A percentile compares a stretch with the other conserved stretches of the same genome.
These are phyloP conservation scores for Pseudoperonospora humuli DNA, from an alignment of 352 stramenopile species.

Conservation along the genomic window DNA sequence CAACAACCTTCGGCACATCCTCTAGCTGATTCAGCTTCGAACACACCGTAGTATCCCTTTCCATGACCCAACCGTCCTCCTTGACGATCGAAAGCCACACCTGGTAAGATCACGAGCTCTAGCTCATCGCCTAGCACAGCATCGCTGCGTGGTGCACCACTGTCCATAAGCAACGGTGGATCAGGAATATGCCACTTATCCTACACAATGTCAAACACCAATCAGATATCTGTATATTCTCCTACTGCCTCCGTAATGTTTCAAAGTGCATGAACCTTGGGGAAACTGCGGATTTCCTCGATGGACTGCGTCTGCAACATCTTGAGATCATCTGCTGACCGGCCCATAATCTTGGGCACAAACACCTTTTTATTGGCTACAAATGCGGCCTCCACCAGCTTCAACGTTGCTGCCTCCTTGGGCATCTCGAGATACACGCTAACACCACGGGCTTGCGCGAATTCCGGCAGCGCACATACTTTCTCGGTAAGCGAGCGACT, in stretches of 20 bases:
- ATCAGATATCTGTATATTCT: slow-evolving; percentile 14
- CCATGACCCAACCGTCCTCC: slow-evolving; percentile 81
- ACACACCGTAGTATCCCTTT: slow-evolving; percentile 83
- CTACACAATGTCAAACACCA: slow-evolving; percentile 21
- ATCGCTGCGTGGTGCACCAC: slow-evolving; percentile 28
- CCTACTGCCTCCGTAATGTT: neutral
- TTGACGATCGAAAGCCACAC: slow-evolving; percentile 67
- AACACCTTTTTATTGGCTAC: slow-evolving; percentile 65
- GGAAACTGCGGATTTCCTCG: slow-evolving; percentile 69
- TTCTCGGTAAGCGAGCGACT: slow-evolving; percentile 40
- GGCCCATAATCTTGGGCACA: slow-evolving; percentile 81
- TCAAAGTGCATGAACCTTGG: slow-evolving; percentile 38
- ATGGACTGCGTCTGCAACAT: slow-evolving; percentile 67
- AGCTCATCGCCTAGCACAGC: slow-evolving; percentile 42
- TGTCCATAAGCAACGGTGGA: slow-evolving; percentile 29
- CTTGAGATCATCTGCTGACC: slow-evolving; percentile 52
- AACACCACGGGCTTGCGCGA: slow-evolving; percentile 31
- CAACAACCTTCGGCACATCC: neutral
- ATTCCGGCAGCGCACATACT: slow-evolving; percentile 47
- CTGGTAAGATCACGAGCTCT: slow-evolving; percentile 77
- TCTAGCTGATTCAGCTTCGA: neutral
- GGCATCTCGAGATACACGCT: slow-evolving; percentile 86
- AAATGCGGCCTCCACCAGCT: slow-evolving; percentile 52
- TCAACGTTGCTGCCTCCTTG: slow-evolving; percentile 55
- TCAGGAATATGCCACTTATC: slow-evolving; percentile 87